Conservation (phyloP, 148 eudicot genomes). For the Linanthus parryae region DNA sequence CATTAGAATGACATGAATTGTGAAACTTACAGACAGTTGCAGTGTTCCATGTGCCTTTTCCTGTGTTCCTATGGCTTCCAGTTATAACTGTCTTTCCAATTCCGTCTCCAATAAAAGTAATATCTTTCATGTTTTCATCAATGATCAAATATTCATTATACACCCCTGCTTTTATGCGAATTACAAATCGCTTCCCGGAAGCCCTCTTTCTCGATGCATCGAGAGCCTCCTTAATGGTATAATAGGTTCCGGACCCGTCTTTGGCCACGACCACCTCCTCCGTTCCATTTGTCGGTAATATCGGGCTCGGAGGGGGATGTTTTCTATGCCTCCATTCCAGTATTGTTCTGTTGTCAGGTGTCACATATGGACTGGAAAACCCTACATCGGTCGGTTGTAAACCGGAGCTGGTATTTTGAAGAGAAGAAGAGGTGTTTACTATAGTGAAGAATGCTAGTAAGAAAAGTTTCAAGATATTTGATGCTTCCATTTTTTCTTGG, state of each 20-base stretch:
- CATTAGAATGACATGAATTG: not conserved
- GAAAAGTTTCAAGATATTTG: too few species aligned
- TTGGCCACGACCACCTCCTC: constrained; percentile 44
- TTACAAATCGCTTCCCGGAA: not conserved
- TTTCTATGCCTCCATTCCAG: too few species aligned
- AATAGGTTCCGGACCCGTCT: constrained; percentile 25
- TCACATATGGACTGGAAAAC: too few species aligned
- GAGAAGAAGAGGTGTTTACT: too few species aligned
- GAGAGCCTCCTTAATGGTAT: constrained; percentile 41
- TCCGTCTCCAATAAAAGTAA: constrained; percentile 73
- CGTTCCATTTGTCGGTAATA: too few species aligned
- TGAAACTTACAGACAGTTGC: constrained; percentile 60
- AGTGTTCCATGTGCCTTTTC: constrained; percentile 55
- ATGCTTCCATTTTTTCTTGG: too few species aligned
- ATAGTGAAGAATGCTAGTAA: too few species aligned
- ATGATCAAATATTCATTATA: constrained; percentile 42
- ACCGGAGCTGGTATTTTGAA: too few species aligned
- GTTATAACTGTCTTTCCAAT: constrained; percentile 47
- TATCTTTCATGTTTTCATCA: constrained; percentile 28
- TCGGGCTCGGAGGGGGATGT: too few species aligned
- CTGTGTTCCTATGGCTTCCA: constrained; percentile 40
- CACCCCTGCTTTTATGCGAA: constrained; percentile 21
- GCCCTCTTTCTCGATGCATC: constrained; percentile 30
- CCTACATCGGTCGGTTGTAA: too few species aligned
- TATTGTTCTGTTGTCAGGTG: too few species aligned